Conservation (phyloP, 2,329 filamentous ascomycete species). For the Erysiphe neolycopersici region DNA sequence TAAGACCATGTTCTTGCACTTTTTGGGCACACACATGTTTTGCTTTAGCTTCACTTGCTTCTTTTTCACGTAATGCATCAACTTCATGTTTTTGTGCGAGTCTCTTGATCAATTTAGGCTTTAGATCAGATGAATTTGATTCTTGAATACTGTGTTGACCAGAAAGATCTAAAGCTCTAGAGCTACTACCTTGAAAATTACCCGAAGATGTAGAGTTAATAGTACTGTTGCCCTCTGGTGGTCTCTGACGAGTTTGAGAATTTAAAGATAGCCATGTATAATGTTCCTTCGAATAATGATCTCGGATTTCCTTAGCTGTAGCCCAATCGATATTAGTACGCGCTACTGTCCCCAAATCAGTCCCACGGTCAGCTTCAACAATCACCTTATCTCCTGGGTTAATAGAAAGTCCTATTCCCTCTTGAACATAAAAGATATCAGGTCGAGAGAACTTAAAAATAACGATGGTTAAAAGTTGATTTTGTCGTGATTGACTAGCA, state of each 20-base stretch:
- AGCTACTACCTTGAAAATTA: slow-evolving; percentile 38
- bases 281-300: slow-evolving; percentile 80
- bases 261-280: slow-evolving; percentile 99
- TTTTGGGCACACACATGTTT: slow-evolving; percentile 94
- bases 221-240: slow-evolving; percentile 30
- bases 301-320: slow-evolving; percentile 66
- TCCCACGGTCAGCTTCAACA: slow-evolving; percentile 87
- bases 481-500: slow-evolving; percentile 32
- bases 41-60: slow-evolving; percentile 90
- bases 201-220: slow-evolving; percentile 37
- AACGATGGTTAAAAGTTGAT: slow-evolving; percentile 61
- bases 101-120: slow-evolving; percentile 91
- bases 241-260: slow-evolving; percentile 45
- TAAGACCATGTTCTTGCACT: slow-evolving; percentile 74
- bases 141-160: slow-evolving; percentile 50
- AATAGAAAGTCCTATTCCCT: slow-evolving; percentile 75
- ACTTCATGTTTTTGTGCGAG: slow-evolving; percentile 83
- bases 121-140: slow-evolving; percentile 46
- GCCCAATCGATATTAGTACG: slow-evolving; percentile 72
- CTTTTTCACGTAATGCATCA: slow-evolving; percentile 69
- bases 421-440: slow-evolving; percentile 91
- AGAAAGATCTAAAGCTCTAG: slow-evolving; percentile 54
- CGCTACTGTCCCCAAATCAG: slow-evolving; percentile 79
- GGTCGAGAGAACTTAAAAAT: slow-evolving; percentile 90
- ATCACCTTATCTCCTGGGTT: slow-evolving; percentile 88